Evolutionary conservation across 2,329 filamentous ascomycete species (phyloP), one percentile per base, ranked within the genome.

Genomic region (Fusarium siculi): DNA sequence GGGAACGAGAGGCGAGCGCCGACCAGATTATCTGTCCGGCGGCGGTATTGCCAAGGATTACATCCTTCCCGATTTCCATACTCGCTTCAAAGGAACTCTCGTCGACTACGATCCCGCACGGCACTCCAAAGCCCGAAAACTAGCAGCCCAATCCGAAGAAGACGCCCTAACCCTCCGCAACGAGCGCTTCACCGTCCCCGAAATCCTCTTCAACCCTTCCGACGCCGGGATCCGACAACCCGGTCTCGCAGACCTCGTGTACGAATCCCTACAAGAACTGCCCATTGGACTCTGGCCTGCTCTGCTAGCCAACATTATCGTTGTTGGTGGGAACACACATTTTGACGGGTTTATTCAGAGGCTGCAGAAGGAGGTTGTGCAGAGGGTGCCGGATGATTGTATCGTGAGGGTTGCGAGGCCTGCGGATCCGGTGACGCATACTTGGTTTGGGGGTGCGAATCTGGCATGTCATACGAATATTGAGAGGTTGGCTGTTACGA

Each of bases 101-200:
- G 88, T 93, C 60, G 92, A 95, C 7, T 94, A 96, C 77, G 94
- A 97, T 77, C 89, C 93, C 2, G 83, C 87, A 1, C 84, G 87
- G 36, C 88, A 91, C 46, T 88, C 89, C 2, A 86, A 84, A 49
- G 83, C 86, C 6, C 82, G 82, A 34, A 87, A 86, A 74, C 82
- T 83, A 3, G 82, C 84, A 78, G 80, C 84, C 58, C 78, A 85
- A 5, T 70, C 79, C 0, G 79, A 82, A 59, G 96, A 98, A 80
- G 95, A 98, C 80, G 87, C 95, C 19, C 84, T 99, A 72, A 94
- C 95, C 0, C 86, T 99, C 15, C 92, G 94, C 9, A 98, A 98
- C 81, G 96, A 99, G 83, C 90, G 96, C 50, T 99, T 99, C 79
- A 86, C 90, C 4, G 92, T 97, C 0, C 96, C 96, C 0, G 96